A percentile compares a stretch with the other conserved stretches of the same genome.
Conservation (phyloP, 2,329 filamentous ascomycete genomes). For the Colletotrichum coccodes region DNA sequence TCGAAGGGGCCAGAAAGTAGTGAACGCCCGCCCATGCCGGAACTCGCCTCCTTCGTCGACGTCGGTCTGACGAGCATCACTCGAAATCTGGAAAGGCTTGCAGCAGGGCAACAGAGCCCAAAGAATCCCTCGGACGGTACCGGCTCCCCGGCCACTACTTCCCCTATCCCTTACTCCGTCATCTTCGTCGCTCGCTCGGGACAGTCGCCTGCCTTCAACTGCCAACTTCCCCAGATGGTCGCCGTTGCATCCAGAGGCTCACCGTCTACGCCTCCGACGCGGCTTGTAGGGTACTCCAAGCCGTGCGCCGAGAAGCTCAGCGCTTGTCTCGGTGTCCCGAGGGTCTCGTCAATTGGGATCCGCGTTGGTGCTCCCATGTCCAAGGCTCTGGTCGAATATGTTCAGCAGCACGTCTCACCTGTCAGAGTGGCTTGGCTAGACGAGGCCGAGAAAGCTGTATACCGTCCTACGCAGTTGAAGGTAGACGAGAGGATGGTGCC, state of each 20-base stretch:
- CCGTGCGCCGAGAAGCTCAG: slow-evolving; percentile 68
- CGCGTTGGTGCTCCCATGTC: slow-evolving; percentile 65
- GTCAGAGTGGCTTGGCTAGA: slow-evolving; percentile 65
- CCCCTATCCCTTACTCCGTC: slow-evolving; percentile 52
- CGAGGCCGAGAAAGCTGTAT: slow-evolving; percentile 36
- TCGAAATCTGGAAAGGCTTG: slow-evolving; percentile 54
- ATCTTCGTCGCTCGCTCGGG: slow-evolving; percentile 69
- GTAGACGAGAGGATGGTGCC: slow-evolving; percentile 30
- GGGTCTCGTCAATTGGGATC: slow-evolving; percentile 73
- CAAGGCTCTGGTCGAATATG: slow-evolving; percentile 65
- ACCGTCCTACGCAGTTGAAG: slow-evolving; percentile 39
- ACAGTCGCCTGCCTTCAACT: slow-evolving; percentile 66
- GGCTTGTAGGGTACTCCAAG: slow-evolving; percentile 72
- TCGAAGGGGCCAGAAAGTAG: slow-evolving; percentile 30
- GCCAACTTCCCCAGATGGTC: slow-evolving; percentile 68
- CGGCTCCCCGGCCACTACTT: not conserved
- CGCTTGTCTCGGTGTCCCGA: slow-evolving; percentile 66
- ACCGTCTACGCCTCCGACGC: slow-evolving; percentile 52
- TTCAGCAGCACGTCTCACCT: slow-evolving; percentile 60
- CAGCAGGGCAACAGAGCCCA: not conserved
- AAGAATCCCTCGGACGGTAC: slow-evolving; percentile 49
- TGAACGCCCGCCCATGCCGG: slow-evolving; percentile 55
- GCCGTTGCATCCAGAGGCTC: slow-evolving; percentile 57
- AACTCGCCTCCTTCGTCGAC: slow-evolving; percentile 67
- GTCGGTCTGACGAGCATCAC: slow-evolving; percentile 74